Base-by-base conservation (phyloP, 495 filamentous ascomycete species). In the Penicillium tannophilum region DNA sequence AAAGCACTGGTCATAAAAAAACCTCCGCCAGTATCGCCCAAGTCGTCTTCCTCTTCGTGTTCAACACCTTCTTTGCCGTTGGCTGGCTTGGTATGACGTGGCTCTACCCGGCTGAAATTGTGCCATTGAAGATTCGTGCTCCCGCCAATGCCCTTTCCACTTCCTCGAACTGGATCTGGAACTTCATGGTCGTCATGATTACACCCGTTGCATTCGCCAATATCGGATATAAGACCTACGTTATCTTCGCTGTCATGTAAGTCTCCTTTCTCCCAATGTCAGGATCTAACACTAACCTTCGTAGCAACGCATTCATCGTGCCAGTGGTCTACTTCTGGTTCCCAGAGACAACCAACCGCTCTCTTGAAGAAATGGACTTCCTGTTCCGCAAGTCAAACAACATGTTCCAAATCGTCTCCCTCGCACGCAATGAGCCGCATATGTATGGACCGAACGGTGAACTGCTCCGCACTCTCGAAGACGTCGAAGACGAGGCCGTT, bases 1-100 rank as follows among this genome's bases (percentile, higher is more conserved):
- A 58, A 28, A 54, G 74, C 39, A 66, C 76, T 6, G 67, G 39
- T 49, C 60, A 11, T 43, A 59, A n/a, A 58, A 60, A 41, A 12
- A 62, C 83, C 42, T 73, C 69, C 6, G 69, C 74, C 10, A 72
- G 75, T 49, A 76, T 82, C 19, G 81, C 76, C 3, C 82, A 82
- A 14, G 77, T 81, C 0, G 78, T 85, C 7, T 88, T 91, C 65
- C 71, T 89, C 30, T 92, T 92, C 69, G 75, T 89, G 23, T 91
- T 89, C 78, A 88, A 88, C 67, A 87, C 86, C 1, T 90, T 90
- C 76, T 92, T 91, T 63, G 88, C 87, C 5, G 74, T 90, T 56
- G 89, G 88, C 16, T 91, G 88, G 89, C 78, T 90, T 20, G 88
- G 87, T 30, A 90, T 90, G 86, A 87, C 80, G 23, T 90, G 86